phyloP scores from a whole-genome alignment of 177 flowering plant genomes.

The Vitis hybrid region DNA sequence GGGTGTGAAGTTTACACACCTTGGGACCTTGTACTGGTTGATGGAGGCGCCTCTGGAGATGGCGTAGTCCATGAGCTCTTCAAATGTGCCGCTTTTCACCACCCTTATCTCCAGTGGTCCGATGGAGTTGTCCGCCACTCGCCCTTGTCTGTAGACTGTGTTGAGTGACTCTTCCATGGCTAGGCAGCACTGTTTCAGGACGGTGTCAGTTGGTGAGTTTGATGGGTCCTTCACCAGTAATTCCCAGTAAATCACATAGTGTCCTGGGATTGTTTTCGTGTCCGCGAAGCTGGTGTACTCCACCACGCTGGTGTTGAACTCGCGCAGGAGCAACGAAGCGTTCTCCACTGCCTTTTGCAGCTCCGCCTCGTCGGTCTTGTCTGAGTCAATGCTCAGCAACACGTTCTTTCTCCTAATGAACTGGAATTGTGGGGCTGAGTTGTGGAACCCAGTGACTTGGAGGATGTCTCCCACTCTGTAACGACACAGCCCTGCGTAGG shows the following conservation, averaged over 20 bases:
- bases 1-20: constrained; percentile 59
- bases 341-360: constrained; percentile 69
- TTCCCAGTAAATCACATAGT: constrained; percentile 79
- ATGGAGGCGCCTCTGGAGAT: constrained; percentile 65
- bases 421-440: constrained; percentile 72
- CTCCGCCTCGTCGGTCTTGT: constrained; percentile 84
- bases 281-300: constrained; percentile 92
- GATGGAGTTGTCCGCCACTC: constrained; percentile 54
- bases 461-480: constrained; percentile 87
- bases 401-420: constrained; percentile 77
- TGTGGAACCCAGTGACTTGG: constrained; percentile 68
- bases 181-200: constrained; percentile 43
- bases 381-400: constrained; percentile 72
- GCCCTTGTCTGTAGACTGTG: constrained; percentile 58
- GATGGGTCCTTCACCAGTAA: constrained; percentile 32
- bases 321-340: constrained; percentile 39
- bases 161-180: constrained; percentile 60
- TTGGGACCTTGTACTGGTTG: constrained; percentile 63
- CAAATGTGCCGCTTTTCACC: constrained; percentile 57
- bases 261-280: constrained; percentile 75
- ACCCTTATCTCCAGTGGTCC: constrained; percentile 65
- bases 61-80: constrained; percentile 70
- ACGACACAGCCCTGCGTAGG: constrained; percentile 69
- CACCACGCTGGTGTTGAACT: constrained; percentile 53
- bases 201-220: constrained; percentile 28